Conservation (phyloP, 2,329 filamentous ascomycete genomes). For the Emmonsiellopsis sp. region DNA sequence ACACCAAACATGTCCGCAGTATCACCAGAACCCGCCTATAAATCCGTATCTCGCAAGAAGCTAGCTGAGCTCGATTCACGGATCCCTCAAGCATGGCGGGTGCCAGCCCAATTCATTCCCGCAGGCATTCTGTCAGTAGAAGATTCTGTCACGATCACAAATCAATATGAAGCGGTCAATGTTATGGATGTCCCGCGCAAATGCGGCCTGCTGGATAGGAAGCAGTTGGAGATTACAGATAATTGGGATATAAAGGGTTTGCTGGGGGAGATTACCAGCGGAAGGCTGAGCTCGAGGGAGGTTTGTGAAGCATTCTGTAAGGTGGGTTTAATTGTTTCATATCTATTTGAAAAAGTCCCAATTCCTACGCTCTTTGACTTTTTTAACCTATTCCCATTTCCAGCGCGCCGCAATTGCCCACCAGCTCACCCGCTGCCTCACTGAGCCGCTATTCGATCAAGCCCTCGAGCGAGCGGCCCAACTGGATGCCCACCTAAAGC, state of each 20-base stretch:
- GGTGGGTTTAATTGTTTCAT: conserved; percentile 13
- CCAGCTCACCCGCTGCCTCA: conserved; percentile 40
- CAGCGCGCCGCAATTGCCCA: conserved; percentile 32
- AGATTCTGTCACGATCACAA: conserved; percentile 26
- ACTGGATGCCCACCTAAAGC: conserved; percentile 38
- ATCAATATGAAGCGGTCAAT: conserved; percentile 25
- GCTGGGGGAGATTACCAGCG: conserved; percentile 24
- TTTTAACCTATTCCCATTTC: not conserved
- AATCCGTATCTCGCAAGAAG: conserved; percentile 29
- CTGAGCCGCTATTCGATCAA: conserved; percentile 43
- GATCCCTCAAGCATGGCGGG: conserved; percentile 33
- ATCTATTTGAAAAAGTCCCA: not conserved
- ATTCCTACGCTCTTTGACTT: not conserved
- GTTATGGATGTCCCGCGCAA: conserved; percentile 43
- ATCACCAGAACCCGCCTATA: conserved; percentile 17
- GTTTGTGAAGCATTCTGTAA: conserved; percentile 50
- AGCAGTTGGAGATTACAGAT: conserved; percentile 50
- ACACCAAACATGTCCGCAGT: not conserved
- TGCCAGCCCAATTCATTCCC: conserved; percentile 25
- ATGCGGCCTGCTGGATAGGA: conserved; percentile 42
- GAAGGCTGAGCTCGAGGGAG: conserved; percentile 32
- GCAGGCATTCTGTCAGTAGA: conserved; percentile 26
- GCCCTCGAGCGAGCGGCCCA: conserved; percentile 41
- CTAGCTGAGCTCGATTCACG: conserved; percentile 28
- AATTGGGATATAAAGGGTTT: conserved; percentile 37